phyloP scores from a whole-genome alignment of 345 rosid genomes.

The Euphorbia pulcherrima region DNA sequence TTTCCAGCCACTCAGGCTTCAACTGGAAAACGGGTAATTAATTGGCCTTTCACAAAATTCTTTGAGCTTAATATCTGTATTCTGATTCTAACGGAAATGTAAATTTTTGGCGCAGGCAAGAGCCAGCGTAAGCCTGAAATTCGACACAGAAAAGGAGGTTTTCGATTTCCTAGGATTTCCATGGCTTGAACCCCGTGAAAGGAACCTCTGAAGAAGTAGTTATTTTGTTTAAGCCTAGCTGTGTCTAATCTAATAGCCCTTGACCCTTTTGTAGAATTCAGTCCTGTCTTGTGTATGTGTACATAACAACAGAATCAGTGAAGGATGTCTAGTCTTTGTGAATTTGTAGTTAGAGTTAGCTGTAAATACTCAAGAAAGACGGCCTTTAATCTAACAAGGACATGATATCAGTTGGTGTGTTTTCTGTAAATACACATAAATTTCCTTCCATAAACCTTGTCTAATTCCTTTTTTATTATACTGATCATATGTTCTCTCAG shows the following conservation, averaged over 20 bases:
- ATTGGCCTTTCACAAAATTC: not conserved
- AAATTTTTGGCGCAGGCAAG: conserved; percentile 47
- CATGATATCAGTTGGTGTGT: no score
- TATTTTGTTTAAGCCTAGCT: not conserved
- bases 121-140: conserved; percentile 56
- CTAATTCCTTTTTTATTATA: no score
- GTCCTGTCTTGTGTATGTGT: not conserved
- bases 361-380: no score
- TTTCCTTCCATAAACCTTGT: no score
- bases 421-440: no score
- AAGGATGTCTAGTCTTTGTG: no score
- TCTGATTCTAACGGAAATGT: not conserved
- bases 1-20: conserved; percentile 83
- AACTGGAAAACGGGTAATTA: conserved; percentile 61
- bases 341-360: no score
- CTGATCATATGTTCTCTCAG: no score
- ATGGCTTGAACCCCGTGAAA: conserved; percentile 73
- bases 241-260: no score
- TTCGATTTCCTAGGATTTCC: conserved; percentile 83
- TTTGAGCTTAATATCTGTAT: not conserved
- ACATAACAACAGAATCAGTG: not conserved
- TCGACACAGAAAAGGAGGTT: conserved; percentile 66
- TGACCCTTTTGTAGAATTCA: not conserved
- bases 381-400: no score
- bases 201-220: conserved; percentile 49